A percentile compares a stretch with the other conserved stretches of the same genome.
Conservation (phyloP, 2,329 filamentous ascomycete genomes). For the Fusarium burgessii region DNA sequence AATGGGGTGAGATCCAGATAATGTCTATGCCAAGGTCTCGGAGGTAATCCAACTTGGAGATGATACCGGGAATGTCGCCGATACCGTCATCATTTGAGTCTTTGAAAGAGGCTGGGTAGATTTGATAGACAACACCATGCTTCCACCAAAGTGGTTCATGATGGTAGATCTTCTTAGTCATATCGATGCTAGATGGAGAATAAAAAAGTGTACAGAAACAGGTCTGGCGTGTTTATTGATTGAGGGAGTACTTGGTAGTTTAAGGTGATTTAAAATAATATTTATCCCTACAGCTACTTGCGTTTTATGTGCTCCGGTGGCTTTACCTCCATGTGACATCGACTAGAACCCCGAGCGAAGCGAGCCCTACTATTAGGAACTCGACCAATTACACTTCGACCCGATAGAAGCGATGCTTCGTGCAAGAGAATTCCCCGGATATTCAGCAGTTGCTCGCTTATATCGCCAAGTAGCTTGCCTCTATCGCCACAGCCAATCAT, state of each 20-base stretch:
- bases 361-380: not conserved
- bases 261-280: too few relatives aligned
- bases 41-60: conserved; percentile 63
- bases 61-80: conserved; percentile 65
- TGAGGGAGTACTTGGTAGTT: too few relatives aligned
- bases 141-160: conserved; percentile 61
- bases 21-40: conserved; percentile 25
- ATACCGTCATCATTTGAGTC: conserved; percentile 65
- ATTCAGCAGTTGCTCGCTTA: not conserved
- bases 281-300: not conserved
- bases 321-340: too few relatives aligned
- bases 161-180: not conserved
- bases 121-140: conserved; percentile 65
- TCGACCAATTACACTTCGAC: not conserved
- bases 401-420: not conserved
- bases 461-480: not conserved
- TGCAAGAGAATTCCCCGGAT: not conserved
- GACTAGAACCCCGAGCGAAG: not conserved
- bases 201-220: too few relatives aligned
- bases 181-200: not conserved
- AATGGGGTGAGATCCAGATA: conserved; percentile 39
- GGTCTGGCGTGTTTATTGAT: too few relatives aligned
- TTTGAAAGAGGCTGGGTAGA: conserved; percentile 67
- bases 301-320: not conserved
- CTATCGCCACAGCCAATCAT: not conserved